Percentiles rank a stretch among this genome's conserved stretches.
Evolutionary conservation across 805 yeast genomes (phyloP).

Genomic region (Barnettozyma populi): DNA sequence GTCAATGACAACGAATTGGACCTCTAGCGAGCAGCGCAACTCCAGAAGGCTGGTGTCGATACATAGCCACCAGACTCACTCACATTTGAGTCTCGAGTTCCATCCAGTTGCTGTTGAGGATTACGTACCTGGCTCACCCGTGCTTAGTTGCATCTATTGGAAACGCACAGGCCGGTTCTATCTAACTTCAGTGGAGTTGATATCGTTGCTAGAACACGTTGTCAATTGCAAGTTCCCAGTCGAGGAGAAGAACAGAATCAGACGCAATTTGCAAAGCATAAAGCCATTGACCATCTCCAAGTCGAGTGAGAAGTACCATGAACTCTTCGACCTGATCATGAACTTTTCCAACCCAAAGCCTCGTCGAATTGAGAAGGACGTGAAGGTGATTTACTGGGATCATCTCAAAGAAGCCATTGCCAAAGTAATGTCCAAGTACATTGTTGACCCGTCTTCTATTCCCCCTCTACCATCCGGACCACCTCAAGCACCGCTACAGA

Average conservation of each 20-base stretch:
- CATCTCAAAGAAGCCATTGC: conserved; percentile 46
- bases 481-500: not conserved
- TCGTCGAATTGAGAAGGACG: conserved; percentile 63
- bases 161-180: conserved; percentile 40
- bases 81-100: conserved; percentile 34
- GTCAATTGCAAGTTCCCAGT: conserved; percentile 51
- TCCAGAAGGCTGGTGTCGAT: conserved; percentile 47
- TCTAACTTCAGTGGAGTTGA: conserved; percentile 63
- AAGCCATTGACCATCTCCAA: conserved; percentile 57
- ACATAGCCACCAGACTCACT: conserved; percentile 31
- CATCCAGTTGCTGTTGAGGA: conserved; percentile 32
- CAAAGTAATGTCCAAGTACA: conserved; percentile 55
- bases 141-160: conserved; percentile 59
- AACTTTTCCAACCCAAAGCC: conserved; percentile 59
- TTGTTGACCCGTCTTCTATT: conserved; percentile 15
- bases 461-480: conserved; percentile 1
- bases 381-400: conserved; percentile 61
- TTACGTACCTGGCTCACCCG: conserved; percentile 36
- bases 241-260: conserved; percentile 64
- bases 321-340: conserved; percentile 49
- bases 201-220: conserved; percentile 49
- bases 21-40: conserved; percentile 34
- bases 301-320: conserved; percentile 31
- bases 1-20: conserved; percentile 41
- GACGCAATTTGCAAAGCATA: conserved; percentile 60